phyloP scores from a whole-genome alignment of 2,329 filamentous ascomycete genomes.

The Nothophoma quercina region DNA sequence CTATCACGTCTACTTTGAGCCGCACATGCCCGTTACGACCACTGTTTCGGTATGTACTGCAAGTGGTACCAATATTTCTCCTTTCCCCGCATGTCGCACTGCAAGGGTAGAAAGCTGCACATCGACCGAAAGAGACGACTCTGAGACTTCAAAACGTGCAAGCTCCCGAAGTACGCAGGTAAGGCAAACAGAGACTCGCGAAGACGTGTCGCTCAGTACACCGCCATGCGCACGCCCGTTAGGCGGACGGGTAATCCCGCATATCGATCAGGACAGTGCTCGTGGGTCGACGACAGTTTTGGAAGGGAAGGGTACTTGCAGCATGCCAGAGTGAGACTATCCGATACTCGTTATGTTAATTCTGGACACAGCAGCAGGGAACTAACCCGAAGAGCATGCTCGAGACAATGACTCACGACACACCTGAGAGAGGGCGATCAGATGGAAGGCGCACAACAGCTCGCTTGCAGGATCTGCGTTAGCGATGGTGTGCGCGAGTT shows the following conservation, averaged over 20 bases:
- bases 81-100: constrained; percentile 20
- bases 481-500: neutral
- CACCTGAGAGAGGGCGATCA: constrained; percentile 11
- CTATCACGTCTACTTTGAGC: constrained; percentile 20
- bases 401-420: constrained; percentile 5
- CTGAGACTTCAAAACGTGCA: constrained; percentile 7
- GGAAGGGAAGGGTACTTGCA: neutral
- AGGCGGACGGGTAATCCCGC: constrained; percentile 8
- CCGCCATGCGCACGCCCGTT: constrained; percentile 9
- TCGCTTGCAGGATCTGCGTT: constrained; percentile 9
- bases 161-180: neutral
- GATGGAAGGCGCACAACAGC: constrained; percentile 1
- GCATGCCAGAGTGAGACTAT: constrained; percentile 6
- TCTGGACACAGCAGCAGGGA: constrained; percentile 7
- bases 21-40: constrained; percentile 15
- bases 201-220: constrained; percentile 2
- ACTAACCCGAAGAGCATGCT: neutral
- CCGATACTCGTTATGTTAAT: neutral
- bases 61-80: constrained; percentile 28
- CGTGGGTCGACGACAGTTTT: neutral
- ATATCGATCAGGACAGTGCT: neutral
- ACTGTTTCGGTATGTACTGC: constrained; percentile 5
- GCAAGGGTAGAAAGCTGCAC: constrained; percentile 10
- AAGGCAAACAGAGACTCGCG: constrained; percentile 2
- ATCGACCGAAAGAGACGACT: constrained; percentile 7